A percentile compares a stretch with the other conserved stretches of the same genome.
These are phyloP conservation scores for Leccinum subrobustum DNA, from an alignment of 1,284 basidiomycete genomes.

Conservation along the genomic window DNA sequence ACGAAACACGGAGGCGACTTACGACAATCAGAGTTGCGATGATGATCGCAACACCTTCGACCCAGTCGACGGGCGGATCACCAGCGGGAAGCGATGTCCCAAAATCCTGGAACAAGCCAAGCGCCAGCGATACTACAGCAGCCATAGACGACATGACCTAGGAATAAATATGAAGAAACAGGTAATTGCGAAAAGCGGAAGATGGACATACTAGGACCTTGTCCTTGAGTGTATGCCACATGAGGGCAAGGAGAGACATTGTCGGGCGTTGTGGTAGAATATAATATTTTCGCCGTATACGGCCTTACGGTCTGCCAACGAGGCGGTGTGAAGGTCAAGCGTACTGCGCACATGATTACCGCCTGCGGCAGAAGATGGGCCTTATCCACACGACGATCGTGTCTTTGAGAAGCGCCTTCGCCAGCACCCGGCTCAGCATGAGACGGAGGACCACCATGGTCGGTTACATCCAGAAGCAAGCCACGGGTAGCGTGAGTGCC, in stretches of 20 bases:
- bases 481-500: slow-evolving; percentile 70
- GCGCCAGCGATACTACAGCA: slow-evolving; percentile 89
- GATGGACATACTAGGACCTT: slow-evolving; percentile 77
- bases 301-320: slow-evolving; percentile 62
- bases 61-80: too few species aligned
- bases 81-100: slow-evolving; percentile 40
- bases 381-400: slow-evolving; percentile 31
- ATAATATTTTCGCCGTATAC: slow-evolving; percentile 84
- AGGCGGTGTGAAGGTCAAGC: slow-evolving; percentile 46
- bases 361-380: slow-evolving; percentile 31
- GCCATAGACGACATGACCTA: slow-evolving; percentile 81
- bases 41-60: too few species aligned
- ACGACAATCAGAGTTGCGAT: too few species aligned
- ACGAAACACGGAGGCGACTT: too few species aligned
- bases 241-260: slow-evolving; percentile 31
- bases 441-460: slow-evolving; percentile 5
- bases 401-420: slow-evolving; percentile 39
- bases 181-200: background rate
- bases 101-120: slow-evolving; percentile 93
- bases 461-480: slow-evolving; percentile 27
- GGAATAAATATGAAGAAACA: slow-evolving; percentile 4
- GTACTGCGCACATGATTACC: slow-evolving; percentile 25
- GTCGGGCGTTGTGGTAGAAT: slow-evolving; percentile 1
- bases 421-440: slow-evolving; percentile 35
- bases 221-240: slow-evolving; percentile 95